Percentiles rank a stretch among this genome's conserved stretches.
These are phyloP conservation scores for Dryas drummondii DNA, from an alignment of 306 rosid species.

Conservation along the genomic window DNA sequence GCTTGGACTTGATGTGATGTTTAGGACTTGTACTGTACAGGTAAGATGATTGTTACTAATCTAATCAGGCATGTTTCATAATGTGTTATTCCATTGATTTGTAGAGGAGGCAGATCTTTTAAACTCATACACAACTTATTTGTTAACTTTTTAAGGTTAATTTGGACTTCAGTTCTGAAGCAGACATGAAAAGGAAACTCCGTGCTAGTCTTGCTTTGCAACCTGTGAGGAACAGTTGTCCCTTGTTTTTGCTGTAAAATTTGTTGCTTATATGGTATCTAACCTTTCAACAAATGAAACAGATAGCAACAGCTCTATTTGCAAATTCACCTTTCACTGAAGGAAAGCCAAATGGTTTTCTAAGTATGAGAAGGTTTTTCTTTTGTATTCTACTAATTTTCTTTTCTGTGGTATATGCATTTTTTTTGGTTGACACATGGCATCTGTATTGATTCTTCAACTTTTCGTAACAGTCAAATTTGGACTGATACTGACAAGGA, in stretches of 20 bases:
- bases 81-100: constrained; percentile 12
- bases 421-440: not conserved
- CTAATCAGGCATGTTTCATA: constrained; percentile 2
- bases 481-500: constrained; percentile 93
- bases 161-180: constrained; percentile 93
- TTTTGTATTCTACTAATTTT: constrained; percentile 4
- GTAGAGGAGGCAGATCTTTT: constrained; percentile 27
- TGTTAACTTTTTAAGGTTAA: constrained; percentile 63
- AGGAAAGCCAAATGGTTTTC: constrained; percentile 92
- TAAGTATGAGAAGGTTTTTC: constrained; percentile 91
- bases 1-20: constrained; percentile 98
- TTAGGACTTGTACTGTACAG: constrained; percentile 99
- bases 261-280: constrained; percentile 26
- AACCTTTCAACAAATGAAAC: constrained; percentile 40
- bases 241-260: constrained; percentile 21
- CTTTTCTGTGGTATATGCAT: constrained; percentile 20
- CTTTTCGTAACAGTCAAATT: constrained; percentile 61
- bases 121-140: constrained; percentile 1
- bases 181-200: constrained; percentile 88
- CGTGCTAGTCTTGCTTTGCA: constrained; percentile 95
- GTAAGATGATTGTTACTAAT: constrained; percentile 41
- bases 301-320: constrained; percentile 98
- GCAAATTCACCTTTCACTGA: constrained; percentile 97
- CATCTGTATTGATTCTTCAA: constrained; percentile 25
- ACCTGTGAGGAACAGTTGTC: constrained; percentile 66